phyloP scores from a whole-genome alignment of 2,329 filamentous ascomycete species.

The Nemania sp. region DNA sequence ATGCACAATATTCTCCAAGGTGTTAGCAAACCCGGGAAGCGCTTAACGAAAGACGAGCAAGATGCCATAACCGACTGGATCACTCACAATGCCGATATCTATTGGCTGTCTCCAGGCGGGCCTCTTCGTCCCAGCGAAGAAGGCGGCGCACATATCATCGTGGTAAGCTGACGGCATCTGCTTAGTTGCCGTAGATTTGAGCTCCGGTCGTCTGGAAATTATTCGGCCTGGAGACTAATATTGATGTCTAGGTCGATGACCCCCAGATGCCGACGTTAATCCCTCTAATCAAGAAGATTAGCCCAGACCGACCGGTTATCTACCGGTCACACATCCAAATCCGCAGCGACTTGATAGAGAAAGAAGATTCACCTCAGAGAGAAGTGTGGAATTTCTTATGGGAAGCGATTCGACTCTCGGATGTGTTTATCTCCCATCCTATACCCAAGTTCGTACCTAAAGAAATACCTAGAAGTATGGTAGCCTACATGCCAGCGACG shows the following conservation, averaged over 20 bases:
- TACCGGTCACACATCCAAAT: conserved; percentile 86
- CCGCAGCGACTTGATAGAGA: conserved; percentile 69
- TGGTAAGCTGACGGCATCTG: no score
- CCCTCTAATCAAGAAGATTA: conserved; percentile 70
- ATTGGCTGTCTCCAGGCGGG: conserved; percentile 71
- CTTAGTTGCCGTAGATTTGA: no score
- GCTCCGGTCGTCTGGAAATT: no score
- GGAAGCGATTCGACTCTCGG: conserved; percentile 69
- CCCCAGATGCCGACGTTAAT: conserved; percentile 84
- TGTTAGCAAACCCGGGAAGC: conserved; percentile 66
- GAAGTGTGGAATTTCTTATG: conserved; percentile 78
- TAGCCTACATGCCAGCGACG: conserved; percentile 77
- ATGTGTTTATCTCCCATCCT: conserved; percentile 82
- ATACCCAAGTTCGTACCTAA: conserved; percentile 74
- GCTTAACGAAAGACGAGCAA: conserved; percentile 66
- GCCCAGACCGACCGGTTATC: conserved; percentile 74
- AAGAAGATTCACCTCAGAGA: conserved; percentile 66
- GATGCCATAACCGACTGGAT: conserved; percentile 71
- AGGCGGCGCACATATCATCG: conserved; percentile 75
- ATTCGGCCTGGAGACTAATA: no score
- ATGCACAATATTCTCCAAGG: conserved; percentile 89
- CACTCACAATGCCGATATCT: conserved; percentile 70
- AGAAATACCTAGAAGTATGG: conserved; percentile 65
- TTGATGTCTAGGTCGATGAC: conserved; percentile 63
- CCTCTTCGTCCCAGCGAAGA: conserved; percentile 66